These are phyloP conservation scores for Geotrichum aggregatum DNA, from an alignment of 1,139 yeast species.

Conservation along the genomic window DNA sequence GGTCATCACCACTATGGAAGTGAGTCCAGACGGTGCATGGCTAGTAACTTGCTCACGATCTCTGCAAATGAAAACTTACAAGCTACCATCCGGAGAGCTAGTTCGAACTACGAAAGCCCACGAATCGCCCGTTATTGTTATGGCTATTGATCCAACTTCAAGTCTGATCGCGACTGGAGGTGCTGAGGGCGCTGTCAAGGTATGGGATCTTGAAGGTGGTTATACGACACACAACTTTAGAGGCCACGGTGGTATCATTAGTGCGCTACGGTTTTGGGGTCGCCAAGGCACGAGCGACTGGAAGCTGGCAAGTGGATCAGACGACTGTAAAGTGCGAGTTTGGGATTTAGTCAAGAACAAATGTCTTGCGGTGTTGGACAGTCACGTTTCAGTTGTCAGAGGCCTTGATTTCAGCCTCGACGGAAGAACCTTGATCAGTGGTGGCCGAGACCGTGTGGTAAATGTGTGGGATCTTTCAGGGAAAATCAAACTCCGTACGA, in stretches of 20 bases:
- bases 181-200: constrained; percentile 86
- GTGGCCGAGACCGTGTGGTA: constrained; percentile 84
- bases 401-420: constrained; percentile 62
- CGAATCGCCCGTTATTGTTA: constrained; percentile 76
- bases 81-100: constrained; percentile 37
- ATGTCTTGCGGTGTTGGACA: constrained; percentile 56
- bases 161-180: constrained; percentile 90
- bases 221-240: constrained; percentile 83
- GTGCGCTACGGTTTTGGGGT: constrained; percentile 72
- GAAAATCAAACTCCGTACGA: constrained; percentile 52
- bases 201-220: constrained; percentile 89
- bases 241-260: constrained; percentile 93
- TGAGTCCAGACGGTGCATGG: constrained; percentile 71
- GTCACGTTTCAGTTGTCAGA: constrained; percentile 82
- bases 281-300: constrained; percentile 66
- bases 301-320: constrained; percentile 81
- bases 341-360: constrained; percentile 90
- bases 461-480: constrained; percentile 51
- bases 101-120: constrained; percentile 44
- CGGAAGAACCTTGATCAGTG: constrained; percentile 61
- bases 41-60: constrained; percentile 79
- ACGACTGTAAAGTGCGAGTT: constrained; percentile 69
- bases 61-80: constrained; percentile 69
- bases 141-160: constrained; percentile 74
- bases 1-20: constrained; percentile 62